phyloP scores from a whole-genome alignment of 768 basidiomycete genomes.

The Paxillus ammoniavirescens region DNA sequence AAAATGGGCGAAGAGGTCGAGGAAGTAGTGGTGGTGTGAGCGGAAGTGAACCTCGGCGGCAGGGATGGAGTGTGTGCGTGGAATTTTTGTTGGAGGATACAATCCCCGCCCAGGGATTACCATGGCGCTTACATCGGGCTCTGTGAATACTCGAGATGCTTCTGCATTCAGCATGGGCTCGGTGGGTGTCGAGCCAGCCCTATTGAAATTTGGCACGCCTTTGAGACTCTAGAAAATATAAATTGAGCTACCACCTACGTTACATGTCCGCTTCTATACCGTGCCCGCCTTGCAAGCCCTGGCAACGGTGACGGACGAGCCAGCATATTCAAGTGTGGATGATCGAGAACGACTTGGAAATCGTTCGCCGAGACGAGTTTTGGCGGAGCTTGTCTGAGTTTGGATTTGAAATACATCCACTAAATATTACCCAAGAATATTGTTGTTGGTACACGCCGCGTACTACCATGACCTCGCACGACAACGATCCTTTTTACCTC shows the following conservation, averaged over 20 bases:
- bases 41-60: slow-evolving; percentile 84
- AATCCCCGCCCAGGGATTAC: slow-evolving; percentile 62
- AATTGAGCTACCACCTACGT: slow-evolving; percentile 12
- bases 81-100: slow-evolving; percentile 53
- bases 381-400: too few species aligned
- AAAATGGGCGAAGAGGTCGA: slow-evolving; percentile 84
- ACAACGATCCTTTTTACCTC: slow-evolving; percentile 80
- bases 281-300: slow-evolving; percentile 21
- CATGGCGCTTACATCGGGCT: slow-evolving; percentile 47
- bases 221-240: not conserved
- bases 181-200: slow-evolving; percentile 1
- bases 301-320: slow-evolving; percentile 17
- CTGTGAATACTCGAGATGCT: slow-evolving; percentile 26
- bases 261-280: slow-evolving; percentile 9
- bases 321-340: slow-evolving; percentile 28
- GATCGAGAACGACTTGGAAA: too few species aligned
- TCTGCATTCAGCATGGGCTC: not conserved
- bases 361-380: too few species aligned
- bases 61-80: slow-evolving; percentile 66
- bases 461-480: slow-evolving; percentile 32
- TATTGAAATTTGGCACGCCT: not conserved
- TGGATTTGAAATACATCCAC: too few species aligned
- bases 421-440: too few species aligned
- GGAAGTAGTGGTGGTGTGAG: slow-evolving; percentile 61
- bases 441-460: too few species aligned